Conservation (phyloP, 2,329 filamentous ascomycete genomes). For the Xenoacremonium recifei region DNA sequence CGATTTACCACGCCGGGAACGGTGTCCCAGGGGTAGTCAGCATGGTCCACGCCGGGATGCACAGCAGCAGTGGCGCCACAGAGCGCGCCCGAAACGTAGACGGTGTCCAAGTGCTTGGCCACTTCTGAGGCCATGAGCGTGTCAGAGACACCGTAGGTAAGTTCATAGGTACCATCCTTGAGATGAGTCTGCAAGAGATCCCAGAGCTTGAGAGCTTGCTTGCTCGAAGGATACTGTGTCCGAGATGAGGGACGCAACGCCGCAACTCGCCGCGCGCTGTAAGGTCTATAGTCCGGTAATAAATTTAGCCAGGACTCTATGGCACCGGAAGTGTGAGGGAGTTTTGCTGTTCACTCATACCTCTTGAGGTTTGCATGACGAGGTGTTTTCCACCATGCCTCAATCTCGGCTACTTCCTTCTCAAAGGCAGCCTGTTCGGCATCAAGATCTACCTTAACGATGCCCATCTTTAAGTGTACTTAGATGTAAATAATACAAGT, state of each 20-base stretch:
- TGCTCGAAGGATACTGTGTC: constrained; percentile 27
- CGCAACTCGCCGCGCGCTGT: constrained; percentile 29
- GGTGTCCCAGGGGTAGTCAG: constrained; percentile 41
- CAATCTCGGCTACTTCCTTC: constrained; percentile 29
- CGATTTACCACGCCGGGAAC: constrained; percentile 39
- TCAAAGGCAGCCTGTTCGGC: constrained; percentile 31
- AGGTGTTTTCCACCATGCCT: constrained; percentile 31
- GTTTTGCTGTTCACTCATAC: no score
- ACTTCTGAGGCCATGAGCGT: constrained; percentile 34
- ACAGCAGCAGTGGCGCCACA: constrained; percentile 36
- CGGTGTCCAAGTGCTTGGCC: constrained; percentile 22
- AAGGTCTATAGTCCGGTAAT: no score
- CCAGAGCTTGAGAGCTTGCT: constrained; percentile 37
- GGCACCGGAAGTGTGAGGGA: no score
- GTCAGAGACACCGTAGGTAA: constrained; percentile 38
- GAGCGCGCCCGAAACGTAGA: constrained; percentile 40
- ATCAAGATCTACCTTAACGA: constrained; percentile 5
- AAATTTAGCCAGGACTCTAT: no score
- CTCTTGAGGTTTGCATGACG: constrained; percentile 28
- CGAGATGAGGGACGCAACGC: constrained; percentile 29
- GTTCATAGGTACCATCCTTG: constrained; percentile 31
- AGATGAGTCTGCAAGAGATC: constrained; percentile 31
- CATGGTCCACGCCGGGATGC: constrained; percentile 38
- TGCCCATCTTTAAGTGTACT: no score
- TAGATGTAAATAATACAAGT: no score